Base-by-base conservation (phyloP, 2,329 filamentous ascomycete genomes). In the Zymoseptoria ardabiliae region DNA sequence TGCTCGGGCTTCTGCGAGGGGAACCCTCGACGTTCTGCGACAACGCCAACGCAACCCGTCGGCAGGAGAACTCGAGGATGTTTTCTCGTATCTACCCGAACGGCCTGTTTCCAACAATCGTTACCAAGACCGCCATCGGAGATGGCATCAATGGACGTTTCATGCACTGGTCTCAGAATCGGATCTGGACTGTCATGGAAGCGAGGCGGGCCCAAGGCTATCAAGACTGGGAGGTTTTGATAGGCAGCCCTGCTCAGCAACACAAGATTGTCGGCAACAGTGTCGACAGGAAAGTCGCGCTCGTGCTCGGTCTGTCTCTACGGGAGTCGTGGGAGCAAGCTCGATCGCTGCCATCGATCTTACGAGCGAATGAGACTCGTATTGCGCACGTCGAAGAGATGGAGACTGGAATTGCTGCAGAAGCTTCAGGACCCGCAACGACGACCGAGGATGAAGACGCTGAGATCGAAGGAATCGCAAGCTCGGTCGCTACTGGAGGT, bases 181-280 rank as follows among this genome's bases (percentile, higher is more conserved):
- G 90, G 0, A 72, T 80, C 0, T 66, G 90, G 0, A 85, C 81
- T 0, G 71, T 93, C 2, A 78, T 87, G 75, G 90, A 94, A 71
- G 82, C 79, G 0, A 75, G 87, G 1, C 77, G 88, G 1, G 86
- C 85, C 0, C 90, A 94, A 70, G 87, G 88, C 0, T 85, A 88
- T 49, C 83, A 79, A 0, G 88, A 93, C 58, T 64, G 85, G 5
- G 90, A 93, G 59, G 80, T 92, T 0, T 71, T 95, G 0, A 71
- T 92, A 0, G 89, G 89, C 0, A 67, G 57, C 0, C 71, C 79
- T 0, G 9, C 45, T 0, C 75, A 85, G 1, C 86, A 90, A 68
- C 85, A 82, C 75, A 82, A 79, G 57, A 83, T 90, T 20, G 78
- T 92, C 0, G 90, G 90, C 0, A 95, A 95, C 71, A 89, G 86